These are phyloP conservation scores for Antarctomyces pellizariae DNA, from an alignment of 495 filamentous ascomycete species.

Conservation along the genomic window DNA sequence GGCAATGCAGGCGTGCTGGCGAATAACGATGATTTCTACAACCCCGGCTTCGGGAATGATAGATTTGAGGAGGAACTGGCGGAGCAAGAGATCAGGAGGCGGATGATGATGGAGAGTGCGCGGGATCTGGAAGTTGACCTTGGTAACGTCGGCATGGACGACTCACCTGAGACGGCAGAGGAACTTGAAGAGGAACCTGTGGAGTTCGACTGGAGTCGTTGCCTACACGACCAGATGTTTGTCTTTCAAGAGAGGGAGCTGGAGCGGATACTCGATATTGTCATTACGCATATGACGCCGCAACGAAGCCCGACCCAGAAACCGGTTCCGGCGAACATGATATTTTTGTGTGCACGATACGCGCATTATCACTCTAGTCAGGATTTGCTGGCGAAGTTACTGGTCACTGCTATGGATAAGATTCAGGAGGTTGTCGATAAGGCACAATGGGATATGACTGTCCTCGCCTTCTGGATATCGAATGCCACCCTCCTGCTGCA, in stretches of 20 bases:
- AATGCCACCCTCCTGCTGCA: conserved; percentile 88
- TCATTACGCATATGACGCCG: conserved; percentile 96
- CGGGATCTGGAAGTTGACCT: conserved; percentile 93
- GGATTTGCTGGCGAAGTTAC: conserved; percentile 57
- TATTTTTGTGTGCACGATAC: conserved; percentile 88
- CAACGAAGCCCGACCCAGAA: conserved; percentile 91
- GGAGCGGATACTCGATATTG: conserved; percentile 71
- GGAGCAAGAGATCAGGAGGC: conserved; percentile 81
- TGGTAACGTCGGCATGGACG: conserved; percentile 86
- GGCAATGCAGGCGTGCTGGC: conserved; percentile 70
- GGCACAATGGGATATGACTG: conserved; percentile 98
- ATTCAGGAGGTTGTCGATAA: conserved; percentile 88
- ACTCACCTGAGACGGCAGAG: conserved; percentile 69
- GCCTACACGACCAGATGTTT: conserved; percentile 97
- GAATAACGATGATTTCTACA: conserved; percentile 91
- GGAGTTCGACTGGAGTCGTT: conserved; percentile 94
- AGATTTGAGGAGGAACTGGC: conserved; percentile 93
- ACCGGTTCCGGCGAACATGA: conserved; percentile 86
- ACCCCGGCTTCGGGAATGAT: conserved; percentile 75
- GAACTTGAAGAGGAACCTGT: conserved; percentile 76
- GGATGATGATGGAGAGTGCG: conserved; percentile 99
- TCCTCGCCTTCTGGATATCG: conserved; percentile 95
- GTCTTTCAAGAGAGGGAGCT: conserved; percentile 93
- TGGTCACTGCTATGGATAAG: conserved; percentile 77
- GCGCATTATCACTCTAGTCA: conserved; percentile 87